A percentile compares a stretch with the other conserved stretches of the same genome.
Conservation (phyloP, 176 grass and related monocot species). For the Phragmites australis region DNA sequence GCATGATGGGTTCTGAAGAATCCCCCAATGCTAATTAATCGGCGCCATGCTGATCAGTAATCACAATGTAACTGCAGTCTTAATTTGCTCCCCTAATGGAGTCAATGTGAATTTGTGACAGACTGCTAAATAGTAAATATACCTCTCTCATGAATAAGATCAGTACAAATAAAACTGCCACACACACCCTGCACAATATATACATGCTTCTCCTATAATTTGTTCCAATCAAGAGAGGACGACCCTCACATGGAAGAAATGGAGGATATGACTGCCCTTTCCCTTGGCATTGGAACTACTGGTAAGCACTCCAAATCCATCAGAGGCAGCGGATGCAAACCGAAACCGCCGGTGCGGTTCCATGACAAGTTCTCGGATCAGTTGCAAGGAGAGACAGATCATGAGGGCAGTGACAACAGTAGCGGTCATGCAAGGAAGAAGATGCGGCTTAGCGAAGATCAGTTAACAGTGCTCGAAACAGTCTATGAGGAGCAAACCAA, state of each 20-base stretch:
- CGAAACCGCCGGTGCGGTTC: neutral
- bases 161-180: constrained; percentile 9
- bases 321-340: neutral
- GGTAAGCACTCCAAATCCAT: neutral
- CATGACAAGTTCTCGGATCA: neutral
- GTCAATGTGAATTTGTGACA: neutral
- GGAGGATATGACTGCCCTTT: constrained; percentile 44
- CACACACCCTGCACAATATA: constrained; percentile 32
- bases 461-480: constrained; percentile 27
- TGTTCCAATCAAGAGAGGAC: neutral
- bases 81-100: constrained; percentile 14
- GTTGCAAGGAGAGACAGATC: neutral
- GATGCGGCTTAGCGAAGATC: constrained; percentile 39
- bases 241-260: too few species aligned
- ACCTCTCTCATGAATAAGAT: too few species aligned
- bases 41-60: neutral
- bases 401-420: neutral
- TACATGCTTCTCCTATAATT: neutral
- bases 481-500: constrained; percentile 23
- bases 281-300: neutral
- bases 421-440: constrained; percentile 33
- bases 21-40: constrained; percentile 23
- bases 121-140: neutral
- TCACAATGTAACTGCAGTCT: constrained; percentile 25
- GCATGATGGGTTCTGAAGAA: constrained; percentile 23